Base-by-base conservation (phyloP, 768 basidiomycete genomes). In the Podaxis mareebaensis region DNA sequence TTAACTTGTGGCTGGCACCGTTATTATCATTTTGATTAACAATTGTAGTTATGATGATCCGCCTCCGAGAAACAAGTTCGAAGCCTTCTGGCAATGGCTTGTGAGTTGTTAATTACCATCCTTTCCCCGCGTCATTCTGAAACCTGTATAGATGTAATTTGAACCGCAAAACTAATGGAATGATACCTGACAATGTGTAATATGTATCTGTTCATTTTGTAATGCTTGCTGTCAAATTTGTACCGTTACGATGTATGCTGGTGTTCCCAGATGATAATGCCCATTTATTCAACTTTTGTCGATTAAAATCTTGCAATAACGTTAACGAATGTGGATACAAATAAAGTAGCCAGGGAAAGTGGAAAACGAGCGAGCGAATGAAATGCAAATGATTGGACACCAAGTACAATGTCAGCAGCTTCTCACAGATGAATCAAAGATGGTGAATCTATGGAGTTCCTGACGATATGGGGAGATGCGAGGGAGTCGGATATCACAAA, bases 81-180 rank as follows among this genome's bases (percentile, higher is more conserved):
- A 91, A 61, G 85, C 85, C 28, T 81, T 93, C 75, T 95, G 93
- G 93, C 76, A 74, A 63, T 91, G 89, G 89, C 75, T 95, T 73
- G 90, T 95, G 65, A 78, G 89, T 77, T 63, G 65, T 76, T 75
- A 26, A 44, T 39, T 40, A 76, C 68, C 72, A 67, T 71, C 64
- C 65, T 36, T 59, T 65, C 49, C 60, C 61, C 26, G 40, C 64
- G 3, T 46, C 24, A 46, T 22, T 64, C n/a, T 67, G 64, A 46
- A 7, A 17, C 44, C 4, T 46, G 44, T 1, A 46, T 40, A 70
- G 66, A 70, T 68, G 67, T 68, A 59, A 67, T 12, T 28, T 39
- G 30, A 30, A 33, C 33, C 33, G 0, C 33, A 33, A 33, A 7
- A 33, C 33, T 33, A 20, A 46, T 20, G 17, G n/a, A 2, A 44